These are phyloP conservation scores for Coemansia sp. DNA, from an alignment of 192 early-diverging fungal genomes.

Conservation along the genomic window DNA sequence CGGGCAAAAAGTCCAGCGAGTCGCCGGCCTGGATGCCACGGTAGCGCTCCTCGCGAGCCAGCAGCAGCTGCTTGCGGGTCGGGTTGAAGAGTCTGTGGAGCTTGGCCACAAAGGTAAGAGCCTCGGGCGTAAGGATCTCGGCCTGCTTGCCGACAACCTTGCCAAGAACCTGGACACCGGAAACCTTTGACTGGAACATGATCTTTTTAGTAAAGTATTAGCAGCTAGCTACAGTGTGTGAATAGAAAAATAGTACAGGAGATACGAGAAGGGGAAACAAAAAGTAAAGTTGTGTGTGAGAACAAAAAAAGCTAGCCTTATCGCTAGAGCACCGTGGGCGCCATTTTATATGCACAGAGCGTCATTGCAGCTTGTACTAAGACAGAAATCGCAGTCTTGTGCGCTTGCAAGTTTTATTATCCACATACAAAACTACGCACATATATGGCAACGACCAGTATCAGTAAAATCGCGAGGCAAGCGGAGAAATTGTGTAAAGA, in stretches of 20 bases:
- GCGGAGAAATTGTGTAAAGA: too few relatives aligned
- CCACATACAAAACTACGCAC: neutral
- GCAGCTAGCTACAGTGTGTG: neutral
- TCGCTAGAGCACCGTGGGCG: too few relatives aligned
- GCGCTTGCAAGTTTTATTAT: neutral
- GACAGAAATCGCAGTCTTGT: too few relatives aligned
- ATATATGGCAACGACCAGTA: neutral
- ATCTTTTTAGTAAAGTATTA: conserved; percentile 3
- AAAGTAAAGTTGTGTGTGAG: conserved; percentile 3
- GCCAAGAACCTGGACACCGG: conserved; percentile 72
- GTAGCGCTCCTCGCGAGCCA: conserved; percentile 75
- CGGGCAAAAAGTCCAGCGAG: conserved; percentile 87
- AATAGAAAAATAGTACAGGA: conserved; percentile 9
- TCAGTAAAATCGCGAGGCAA: too few relatives aligned
- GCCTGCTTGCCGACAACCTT: conserved; percentile 61
- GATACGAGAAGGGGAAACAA: neutral
- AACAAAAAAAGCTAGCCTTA: too few relatives aligned
- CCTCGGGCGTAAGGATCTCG: conserved; percentile 79
- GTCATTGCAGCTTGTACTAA: too few relatives aligned
- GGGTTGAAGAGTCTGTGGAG: conserved; percentile 89
- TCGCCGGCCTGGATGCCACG: conserved; percentile 74
- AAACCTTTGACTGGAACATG: conserved; percentile 55
- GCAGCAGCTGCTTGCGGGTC: conserved; percentile 84
- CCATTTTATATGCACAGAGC: too few relatives aligned
- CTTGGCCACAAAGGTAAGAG: conserved; percentile 82